Percentiles rank a stretch among this genome's conserved stretches.
Conservation (phyloP, 306 rosid species). For the Malus sieversii region DNA sequence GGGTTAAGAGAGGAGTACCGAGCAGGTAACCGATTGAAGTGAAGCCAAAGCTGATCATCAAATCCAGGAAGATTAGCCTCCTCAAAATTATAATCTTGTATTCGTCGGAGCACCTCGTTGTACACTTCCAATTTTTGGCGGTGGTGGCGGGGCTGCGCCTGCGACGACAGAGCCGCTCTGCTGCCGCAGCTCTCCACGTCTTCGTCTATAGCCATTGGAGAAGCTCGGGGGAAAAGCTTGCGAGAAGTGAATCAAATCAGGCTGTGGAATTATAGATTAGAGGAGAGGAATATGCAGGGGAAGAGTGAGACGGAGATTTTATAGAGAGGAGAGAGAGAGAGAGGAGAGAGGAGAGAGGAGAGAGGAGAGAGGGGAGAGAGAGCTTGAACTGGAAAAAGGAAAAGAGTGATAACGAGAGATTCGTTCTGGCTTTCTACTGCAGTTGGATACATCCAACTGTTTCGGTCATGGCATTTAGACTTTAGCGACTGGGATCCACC, state of each 20-base stretch:
- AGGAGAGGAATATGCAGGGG: not conserved
- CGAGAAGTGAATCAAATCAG: not conserved
- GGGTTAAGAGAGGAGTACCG: slow-evolving; percentile 40
- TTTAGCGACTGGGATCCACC: not conserved
- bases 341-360: not conserved
- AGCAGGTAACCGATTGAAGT: slow-evolving; percentile 92
- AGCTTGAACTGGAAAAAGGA: not conserved
- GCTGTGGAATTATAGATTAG: not conserved
- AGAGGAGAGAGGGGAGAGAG: not conserved
- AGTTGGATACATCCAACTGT: not conserved
- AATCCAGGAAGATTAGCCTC: slow-evolving; percentile 79
- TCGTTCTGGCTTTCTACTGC: not conserved
- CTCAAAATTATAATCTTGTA: slow-evolving; percentile 55
- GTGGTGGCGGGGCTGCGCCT: slow-evolving; percentile 47
- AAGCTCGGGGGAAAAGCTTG: not conserved
- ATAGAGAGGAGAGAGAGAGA: not conserved
- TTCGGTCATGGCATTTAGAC: not conserved
- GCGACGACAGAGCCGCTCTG: slow-evolving; percentile 48
- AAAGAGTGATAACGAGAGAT: not conserved
- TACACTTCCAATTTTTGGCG: slow-evolving; percentile 78
- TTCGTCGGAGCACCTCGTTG: slow-evolving; percentile 80
- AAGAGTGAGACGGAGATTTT: not conserved
- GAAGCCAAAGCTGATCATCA: slow-evolving; percentile 90
- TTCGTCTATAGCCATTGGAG: slow-evolving; percentile 65
- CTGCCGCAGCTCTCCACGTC: slow-evolving; percentile 94